A percentile compares a stretch with the other conserved stretches of the same genome.
Evolutionary conservation across 805 yeast species (phyloP).

Genomic region (Metschnikowia matae): DNA sequence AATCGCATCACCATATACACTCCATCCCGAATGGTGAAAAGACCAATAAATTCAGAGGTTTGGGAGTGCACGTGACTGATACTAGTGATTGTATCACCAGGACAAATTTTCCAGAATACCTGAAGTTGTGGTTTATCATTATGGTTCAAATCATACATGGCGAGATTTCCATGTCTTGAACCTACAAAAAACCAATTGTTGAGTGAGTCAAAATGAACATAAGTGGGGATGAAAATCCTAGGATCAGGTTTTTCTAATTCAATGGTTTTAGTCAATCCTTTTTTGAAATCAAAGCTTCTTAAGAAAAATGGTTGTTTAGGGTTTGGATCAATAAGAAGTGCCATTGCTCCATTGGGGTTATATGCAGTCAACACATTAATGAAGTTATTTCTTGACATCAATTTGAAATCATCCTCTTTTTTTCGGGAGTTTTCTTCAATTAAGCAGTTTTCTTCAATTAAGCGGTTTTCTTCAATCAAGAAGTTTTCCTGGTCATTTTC

Average conservation of each 20-base stretch:
- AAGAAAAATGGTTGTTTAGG: conserved; percentile 51
- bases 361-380: conserved; percentile 45
- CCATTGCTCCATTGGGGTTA: conserved; percentile 3
- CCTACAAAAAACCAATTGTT: conserved; percentile 54
- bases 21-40: conserved; percentile 65
- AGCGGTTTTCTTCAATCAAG: too few species aligned
- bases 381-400: conserved; percentile 27
- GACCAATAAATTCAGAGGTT: conserved; percentile 20
- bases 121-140: conserved; percentile 13
- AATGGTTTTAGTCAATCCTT: conserved; percentile 17
- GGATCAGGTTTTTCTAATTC: conserved; percentile 23
- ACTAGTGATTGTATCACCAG: conserved; percentile 69
- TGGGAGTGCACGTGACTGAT: conserved; percentile 36
- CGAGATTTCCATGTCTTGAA: conserved; percentile 66
- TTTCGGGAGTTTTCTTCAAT: too few species aligned
- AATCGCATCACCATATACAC: conserved; percentile 43
- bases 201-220: conserved; percentile 41
- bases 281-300: conserved; percentile 25
- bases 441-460: too few species aligned
- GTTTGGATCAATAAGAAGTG: conserved; percentile 63
- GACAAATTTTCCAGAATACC: conserved; percentile 38
- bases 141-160: conserved; percentile 43
- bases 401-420: too few species aligned
- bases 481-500: too few species aligned
- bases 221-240: conserved; percentile 31